Base-by-base conservation (phyloP, 768 basidiomycete genomes). In the Russula griseocarnosa region DNA sequence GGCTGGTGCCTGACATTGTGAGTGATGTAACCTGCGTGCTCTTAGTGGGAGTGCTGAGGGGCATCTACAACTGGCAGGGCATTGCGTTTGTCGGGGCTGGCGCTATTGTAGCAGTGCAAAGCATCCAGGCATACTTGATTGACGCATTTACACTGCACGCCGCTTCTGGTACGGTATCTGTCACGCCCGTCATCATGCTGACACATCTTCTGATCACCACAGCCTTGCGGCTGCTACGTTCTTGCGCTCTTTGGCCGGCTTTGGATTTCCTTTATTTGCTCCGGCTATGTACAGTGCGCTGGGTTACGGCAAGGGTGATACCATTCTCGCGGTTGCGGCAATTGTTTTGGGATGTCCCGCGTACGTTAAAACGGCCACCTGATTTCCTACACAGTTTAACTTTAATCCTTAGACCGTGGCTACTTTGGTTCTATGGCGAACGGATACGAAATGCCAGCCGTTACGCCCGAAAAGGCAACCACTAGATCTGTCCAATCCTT, bases 221-320 rank as follows among this genome's bases (percentile, higher is more conserved):
- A 83, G 86, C 87, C 74, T 92, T 13, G 88, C 88, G 0, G 86
- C 88, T 0, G 82, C 83, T n/a, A 75, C 84, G 0, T 86, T 74
- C 70, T 71, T 91, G 13, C 83, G 90, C 28, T 83, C 86, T 0
- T 59, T 89, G 0, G 82, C 83, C 1, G 91, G 90, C 0, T 91
- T 89, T 58, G 84, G 80, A 1, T 90, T 92, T 70, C 90, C 90
- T 2, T 74, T 92, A 20, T 92, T 92, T 67, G 87, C 85, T 3
- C 84, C 86, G n/a, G 76, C 81, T 40, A 87, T 91, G 83, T 90
- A 82, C 73, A 72, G 75, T 1, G 75, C 76, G 16, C 76, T 91
- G 0, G 90, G 88, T 4, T 87, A 85, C 61, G 89, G 89, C 0
- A 86, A 84, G 63, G 86, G 86, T 6, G 74, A 85, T 66, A 87